Evolutionary conservation across 768 basidiomycete species (phyloP), one percentile per base, ranked within the genome.

Genomic region (Hydnomerulius pinastri): DNA sequence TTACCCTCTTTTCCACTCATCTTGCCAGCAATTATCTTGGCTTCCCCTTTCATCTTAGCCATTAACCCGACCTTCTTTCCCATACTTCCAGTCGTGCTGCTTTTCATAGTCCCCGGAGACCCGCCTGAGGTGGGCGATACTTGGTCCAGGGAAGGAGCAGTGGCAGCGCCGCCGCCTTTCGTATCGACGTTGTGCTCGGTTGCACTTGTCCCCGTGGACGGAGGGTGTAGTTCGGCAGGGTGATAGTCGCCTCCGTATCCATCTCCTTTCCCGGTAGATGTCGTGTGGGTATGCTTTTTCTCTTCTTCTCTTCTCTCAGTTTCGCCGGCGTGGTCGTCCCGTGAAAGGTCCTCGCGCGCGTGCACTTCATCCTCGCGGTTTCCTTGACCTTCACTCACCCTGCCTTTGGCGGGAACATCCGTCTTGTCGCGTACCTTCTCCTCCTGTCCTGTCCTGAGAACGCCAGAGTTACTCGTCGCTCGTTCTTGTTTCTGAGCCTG

Each of bases 1-100:
- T 67, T 64, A 7, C 50, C 54, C 2, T 59, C 62, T 9, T 72
- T 61, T 9, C 68, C 47, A 2, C 62, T 61, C 51, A 71, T 43
- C 39, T 61, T 64, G 21, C 69, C 69, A 15, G 61, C 62, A 5
- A 71, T 40, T 20, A 70, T 54, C 49, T 64, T 71, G 49, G 67
- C 70, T 51, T 70, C 69, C 1, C 71, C 69, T 44, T 62, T 71
- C 0, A 71, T 53, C 56, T 64, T 56, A 10, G 59, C 52, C 43
- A 72, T 44, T 32, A 71, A 62, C 18, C 57, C 57, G 23, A 57
- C 57, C 46, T 56, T 70, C 51, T 58, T 66, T 42, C 54, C 58
- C 6, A 37, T 13, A 15, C 54, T 29, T 10, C 21, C 25, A 12
- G 55, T 32, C 3, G 12, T 51, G 8, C 28, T 30, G 13, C 38